Evolutionary conservation across 1,139 yeast species (phyloP).

Genomic region (Candida anutae): DNA sequence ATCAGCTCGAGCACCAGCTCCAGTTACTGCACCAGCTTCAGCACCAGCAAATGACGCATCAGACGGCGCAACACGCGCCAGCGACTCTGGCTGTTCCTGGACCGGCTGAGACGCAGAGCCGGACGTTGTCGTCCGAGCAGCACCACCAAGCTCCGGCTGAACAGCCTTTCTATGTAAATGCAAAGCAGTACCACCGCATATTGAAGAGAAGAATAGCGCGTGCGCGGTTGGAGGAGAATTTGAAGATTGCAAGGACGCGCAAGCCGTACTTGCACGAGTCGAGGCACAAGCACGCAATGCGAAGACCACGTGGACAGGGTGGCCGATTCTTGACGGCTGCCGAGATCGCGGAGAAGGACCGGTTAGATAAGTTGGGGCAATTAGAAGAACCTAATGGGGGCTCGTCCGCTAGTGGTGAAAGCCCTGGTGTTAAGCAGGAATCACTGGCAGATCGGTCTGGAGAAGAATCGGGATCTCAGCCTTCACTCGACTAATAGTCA

Average conservation of each 20-base stretch:
- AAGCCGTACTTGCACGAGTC: slow-evolving; percentile 95
- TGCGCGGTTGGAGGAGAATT: slow-evolving; percentile 83
- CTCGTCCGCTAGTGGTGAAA: no score
- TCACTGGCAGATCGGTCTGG: no score
- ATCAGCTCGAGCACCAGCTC: no score
- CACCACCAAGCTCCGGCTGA: slow-evolving; percentile 32
- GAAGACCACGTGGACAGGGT: slow-evolving; percentile 98
- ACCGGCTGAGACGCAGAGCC: slow-evolving; percentile 3
- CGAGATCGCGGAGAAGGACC: slow-evolving; percentile 82
- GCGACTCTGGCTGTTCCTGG: slow-evolving; percentile 1
- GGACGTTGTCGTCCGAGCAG: no score
- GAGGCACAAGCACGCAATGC: slow-evolving; percentile 97
- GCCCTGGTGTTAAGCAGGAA: no score
- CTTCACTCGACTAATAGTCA: no score
- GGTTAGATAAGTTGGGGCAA: slow-evolving; percentile 43
- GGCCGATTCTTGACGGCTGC: slow-evolving; percentile 96
- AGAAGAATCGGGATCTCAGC: no score
- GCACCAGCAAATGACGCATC: slow-evolving; percentile 1
- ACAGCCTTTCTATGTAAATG: slow-evolving; percentile 95
- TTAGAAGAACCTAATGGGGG: no score
- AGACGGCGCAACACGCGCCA: slow-evolving; percentile 2
- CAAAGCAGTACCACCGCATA: slow-evolving; percentile 94
- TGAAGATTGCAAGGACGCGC: slow-evolving; percentile 83
- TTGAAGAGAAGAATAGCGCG: slow-evolving; percentile 88
- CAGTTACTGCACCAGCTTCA: slow-evolving; percentile 2